These are phyloP conservation scores for Cochlearia excelsa DNA, from an alignment of 345 rosid species.

Conservation along the genomic window DNA sequence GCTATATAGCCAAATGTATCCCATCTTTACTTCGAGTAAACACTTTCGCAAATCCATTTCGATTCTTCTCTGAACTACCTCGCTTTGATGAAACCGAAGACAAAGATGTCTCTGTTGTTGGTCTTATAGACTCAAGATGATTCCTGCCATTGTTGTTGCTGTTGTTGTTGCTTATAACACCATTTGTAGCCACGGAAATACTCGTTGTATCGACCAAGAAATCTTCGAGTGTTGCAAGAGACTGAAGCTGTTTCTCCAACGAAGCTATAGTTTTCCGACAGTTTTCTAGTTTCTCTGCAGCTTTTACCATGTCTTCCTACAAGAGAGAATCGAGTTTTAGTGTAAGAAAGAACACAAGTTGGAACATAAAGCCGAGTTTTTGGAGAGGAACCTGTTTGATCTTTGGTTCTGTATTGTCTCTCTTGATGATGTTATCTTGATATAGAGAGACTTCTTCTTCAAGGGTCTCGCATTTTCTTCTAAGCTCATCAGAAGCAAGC, in stretches of 20 bases:
- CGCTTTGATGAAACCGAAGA: conserved; percentile 39
- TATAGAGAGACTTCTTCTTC: conserved; percentile 66
- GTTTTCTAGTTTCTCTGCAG: conserved; percentile 79
- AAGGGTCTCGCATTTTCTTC: conserved; percentile 52
- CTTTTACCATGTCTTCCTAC: conserved; percentile 79
- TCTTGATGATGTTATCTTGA: conserved; percentile 48
- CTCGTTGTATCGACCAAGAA: conserved; percentile 74
- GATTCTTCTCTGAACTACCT: conserved; percentile 63
- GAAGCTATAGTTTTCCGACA: conserved; percentile 96
- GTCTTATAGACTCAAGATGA: conserved; percentile 19
- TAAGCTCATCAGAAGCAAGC: conserved; percentile 44
- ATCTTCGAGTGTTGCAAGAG: conserved; percentile 93
- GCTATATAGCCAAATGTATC: conserved; percentile 75
- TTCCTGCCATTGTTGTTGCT: conserved; percentile 21
- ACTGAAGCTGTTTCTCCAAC: conserved; percentile 73
- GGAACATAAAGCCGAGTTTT: background rate
- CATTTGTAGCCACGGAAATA: conserved; percentile 36
- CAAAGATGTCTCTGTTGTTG: conserved; percentile 28
- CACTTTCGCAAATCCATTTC: conserved; percentile 85
- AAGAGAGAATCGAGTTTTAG: conserved; percentile 16
- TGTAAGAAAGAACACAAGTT: background rate
- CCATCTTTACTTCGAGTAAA: conserved; percentile 87
- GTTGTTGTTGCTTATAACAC: conserved; percentile 24
- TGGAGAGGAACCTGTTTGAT: conserved; percentile 63
- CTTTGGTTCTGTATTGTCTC: conserved; percentile 59